phyloP scores from a whole-genome alignment of 2,329 filamentous ascomycete genomes.

The Fusarium sp. region DNA sequence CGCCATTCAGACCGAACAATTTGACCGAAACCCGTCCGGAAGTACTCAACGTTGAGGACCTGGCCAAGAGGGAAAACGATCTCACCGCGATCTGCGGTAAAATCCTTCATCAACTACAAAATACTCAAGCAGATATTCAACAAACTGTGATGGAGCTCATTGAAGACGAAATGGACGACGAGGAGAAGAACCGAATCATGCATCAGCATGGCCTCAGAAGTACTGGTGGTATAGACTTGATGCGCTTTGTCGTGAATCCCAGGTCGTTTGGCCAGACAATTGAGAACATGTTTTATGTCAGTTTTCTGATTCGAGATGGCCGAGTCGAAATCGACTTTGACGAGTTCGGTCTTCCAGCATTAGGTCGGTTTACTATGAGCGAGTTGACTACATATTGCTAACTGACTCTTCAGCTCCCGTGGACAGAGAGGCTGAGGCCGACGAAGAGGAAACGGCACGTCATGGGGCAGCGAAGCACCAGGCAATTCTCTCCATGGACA shows the following conservation, averaged over 20 bases:
- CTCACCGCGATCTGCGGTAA: constrained; percentile 83
- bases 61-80: constrained; percentile 84
- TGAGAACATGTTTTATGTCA: constrained; percentile 97
- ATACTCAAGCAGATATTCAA: constrained; percentile 64
- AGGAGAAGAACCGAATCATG: constrained; percentile 69
- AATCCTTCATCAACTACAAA: constrained; percentile 75
- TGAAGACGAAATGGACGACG: constrained; percentile 63
- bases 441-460: constrained; percentile 62
- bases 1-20: constrained; percentile 77
- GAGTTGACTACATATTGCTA: constrained; percentile 5
- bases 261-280: constrained; percentile 93
- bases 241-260: constrained; percentile 93
- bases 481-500: constrained; percentile 90
- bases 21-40: constrained; percentile 82
- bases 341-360: constrained; percentile 79
- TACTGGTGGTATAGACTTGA: constrained; percentile 81
- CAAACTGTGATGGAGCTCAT: constrained; percentile 61
- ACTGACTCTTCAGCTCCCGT: constrained; percentile 53
- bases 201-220: constrained; percentile 75
- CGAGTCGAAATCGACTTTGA: constrained; percentile 82
- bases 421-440: constrained; percentile 61
- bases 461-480: constrained; percentile 80
- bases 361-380: constrained; percentile 73
- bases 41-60: constrained; percentile 80
- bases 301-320: constrained; percentile 92